Conservation (phyloP, 208 protist species). For the Leishmania braziliensis region DNA sequence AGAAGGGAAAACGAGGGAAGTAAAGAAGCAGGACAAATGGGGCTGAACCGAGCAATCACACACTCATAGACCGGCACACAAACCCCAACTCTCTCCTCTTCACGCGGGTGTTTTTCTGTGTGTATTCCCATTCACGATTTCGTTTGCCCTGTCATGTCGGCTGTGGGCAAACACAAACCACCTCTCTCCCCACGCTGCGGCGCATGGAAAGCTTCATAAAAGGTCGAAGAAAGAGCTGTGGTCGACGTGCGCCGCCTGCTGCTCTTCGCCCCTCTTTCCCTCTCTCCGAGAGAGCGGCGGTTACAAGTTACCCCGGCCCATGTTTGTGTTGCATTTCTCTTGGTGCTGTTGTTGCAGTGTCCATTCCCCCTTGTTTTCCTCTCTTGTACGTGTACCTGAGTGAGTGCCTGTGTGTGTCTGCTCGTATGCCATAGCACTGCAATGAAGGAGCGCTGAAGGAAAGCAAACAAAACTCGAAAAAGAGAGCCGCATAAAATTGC, state of each 20-base stretch:
- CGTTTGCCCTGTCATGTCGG: not conserved
- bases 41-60: not conserved
- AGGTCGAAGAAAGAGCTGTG: not conserved
- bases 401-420: not conserved
- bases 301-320: too few relatives aligned
- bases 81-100: not conserved
- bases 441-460: not conserved
- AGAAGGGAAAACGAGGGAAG: not conserved
- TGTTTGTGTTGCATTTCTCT: not conserved
- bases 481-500: not conserved
- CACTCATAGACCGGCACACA: not conserved
- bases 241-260: too few relatives aligned
- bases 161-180: too few relatives aligned
- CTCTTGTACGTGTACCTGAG: not conserved
- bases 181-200: too few relatives aligned
- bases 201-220: too few relatives aligned
- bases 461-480: not conserved
- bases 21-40: not conserved
- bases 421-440: not conserved
- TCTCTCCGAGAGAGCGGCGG: too few relatives aligned
- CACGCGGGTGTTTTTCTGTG: not conserved
- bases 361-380: not conserved
- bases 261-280: too few relatives aligned
- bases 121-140: not conserved
- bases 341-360: not conserved